Percentiles rank a stretch among this genome's conserved stretches.
phyloP scores from a whole-genome alignment of 2,329 filamentous ascomycete genomes.

The Cryphonectria carpinicola region DNA sequence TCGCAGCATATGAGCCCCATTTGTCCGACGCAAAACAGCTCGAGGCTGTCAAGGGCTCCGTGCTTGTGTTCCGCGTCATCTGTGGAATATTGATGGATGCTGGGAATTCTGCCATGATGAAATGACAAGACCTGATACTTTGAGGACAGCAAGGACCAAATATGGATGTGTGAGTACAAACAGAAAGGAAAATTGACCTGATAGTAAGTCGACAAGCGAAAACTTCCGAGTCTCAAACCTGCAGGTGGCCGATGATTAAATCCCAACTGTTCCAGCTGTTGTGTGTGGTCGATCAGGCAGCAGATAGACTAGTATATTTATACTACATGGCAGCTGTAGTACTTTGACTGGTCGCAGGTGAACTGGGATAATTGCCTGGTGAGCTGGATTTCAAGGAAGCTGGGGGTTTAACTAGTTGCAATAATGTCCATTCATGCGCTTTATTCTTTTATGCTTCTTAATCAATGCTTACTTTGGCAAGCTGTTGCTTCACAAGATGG shows the following conservation, averaged over 20 bases:
- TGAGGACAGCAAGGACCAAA: conserved; percentile 6
- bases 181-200: not conserved
- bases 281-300: not conserved
- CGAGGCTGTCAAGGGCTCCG: conserved; percentile 28
- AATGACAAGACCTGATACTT: not conserved
- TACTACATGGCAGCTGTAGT: conserved; percentile 11
- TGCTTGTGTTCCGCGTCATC: conserved; percentile 26
- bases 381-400: not conserved
- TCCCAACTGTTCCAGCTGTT: not conserved
- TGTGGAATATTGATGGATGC: conserved; percentile 8
- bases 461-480: conserved; percentile 12
- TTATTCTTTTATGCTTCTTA: not conserved
- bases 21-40: conserved; percentile 15
- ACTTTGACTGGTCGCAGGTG: not conserved
- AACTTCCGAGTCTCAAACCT: not conserved
- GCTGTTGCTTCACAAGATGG: not conserved
- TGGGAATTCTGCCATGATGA: conserved; percentile 15
- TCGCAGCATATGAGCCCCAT: conserved; percentile 26
- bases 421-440: not conserved
- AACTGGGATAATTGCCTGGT: not conserved
- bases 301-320: conserved; percentile 22
- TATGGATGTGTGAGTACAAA: too few species aligned
- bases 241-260: not conserved
- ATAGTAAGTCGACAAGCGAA: not conserved
- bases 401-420: too few species aligned